Percentiles rank a stretch among this genome's conserved stretches.
These are phyloP conservation scores for Lactuca saligna DNA, from an alignment of 129 eudicot genomes.

Conservation along the genomic window DNA sequence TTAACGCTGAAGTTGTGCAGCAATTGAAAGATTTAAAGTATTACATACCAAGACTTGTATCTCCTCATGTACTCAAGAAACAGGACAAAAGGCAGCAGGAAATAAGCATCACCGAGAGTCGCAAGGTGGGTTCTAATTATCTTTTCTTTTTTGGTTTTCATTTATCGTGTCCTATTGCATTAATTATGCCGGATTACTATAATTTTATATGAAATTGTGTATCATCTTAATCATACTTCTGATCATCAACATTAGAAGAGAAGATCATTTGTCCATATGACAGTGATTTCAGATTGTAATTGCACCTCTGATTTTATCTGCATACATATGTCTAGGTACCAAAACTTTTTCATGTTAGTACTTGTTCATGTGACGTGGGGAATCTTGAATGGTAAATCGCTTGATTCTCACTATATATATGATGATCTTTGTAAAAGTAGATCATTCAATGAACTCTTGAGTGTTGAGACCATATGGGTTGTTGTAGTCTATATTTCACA, in stretches of 20 bases:
- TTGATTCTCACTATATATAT: slow-evolving; percentile 1
- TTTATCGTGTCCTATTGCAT: neutral
- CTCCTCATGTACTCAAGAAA: slow-evolving; percentile 9
- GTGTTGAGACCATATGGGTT: no score
- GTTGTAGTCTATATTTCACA: no score
- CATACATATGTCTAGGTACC: slow-evolving; percentile 1
- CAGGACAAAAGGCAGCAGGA: neutral
- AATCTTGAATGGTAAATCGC: slow-evolving; percentile 4
- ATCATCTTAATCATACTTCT: neutral
- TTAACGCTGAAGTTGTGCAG: neutral
- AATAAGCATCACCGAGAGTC: neutral
- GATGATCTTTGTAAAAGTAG: neutral
- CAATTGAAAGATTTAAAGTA: neutral
- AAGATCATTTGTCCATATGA: slow-evolving; percentile 7
- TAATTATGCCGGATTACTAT: neutral
- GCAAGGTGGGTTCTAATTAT: slow-evolving; percentile 3
- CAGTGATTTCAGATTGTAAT: neutral
- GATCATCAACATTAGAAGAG: slow-evolving; percentile 1
- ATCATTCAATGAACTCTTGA: neutral
- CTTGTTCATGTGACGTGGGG: neutral
- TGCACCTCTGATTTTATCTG: neutral
- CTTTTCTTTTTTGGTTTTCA: neutral
- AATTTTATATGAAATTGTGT: neutral
- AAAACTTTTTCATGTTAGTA: neutral
- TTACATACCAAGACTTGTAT: slow-evolving; percentile 5